These are phyloP conservation scores for Amylocarpus encephaloides DNA, from an alignment of 2,329 filamentous ascomycete genomes.

Conservation along the genomic window DNA sequence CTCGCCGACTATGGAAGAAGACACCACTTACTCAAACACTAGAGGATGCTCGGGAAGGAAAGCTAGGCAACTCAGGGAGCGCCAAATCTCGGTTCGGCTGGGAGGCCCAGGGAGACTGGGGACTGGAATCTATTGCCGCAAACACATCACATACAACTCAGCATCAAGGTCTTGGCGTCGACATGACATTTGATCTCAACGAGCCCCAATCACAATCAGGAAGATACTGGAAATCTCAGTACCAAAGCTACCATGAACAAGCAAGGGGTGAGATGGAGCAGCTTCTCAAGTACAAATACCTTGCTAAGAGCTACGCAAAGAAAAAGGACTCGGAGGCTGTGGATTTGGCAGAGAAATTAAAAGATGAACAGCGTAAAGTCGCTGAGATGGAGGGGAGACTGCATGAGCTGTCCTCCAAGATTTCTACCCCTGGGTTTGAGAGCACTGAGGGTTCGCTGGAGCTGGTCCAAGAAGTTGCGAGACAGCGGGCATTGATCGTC, in stretches of 20 bases:
- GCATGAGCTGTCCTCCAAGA: slow-evolving; percentile 52
- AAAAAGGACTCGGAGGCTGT: slow-evolving; percentile 69
- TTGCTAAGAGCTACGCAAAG: slow-evolving; percentile 72
- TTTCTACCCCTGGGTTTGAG: slow-evolving; percentile 36
- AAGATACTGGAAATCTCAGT: slow-evolving; percentile 74
- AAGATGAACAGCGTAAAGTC: slow-evolving; percentile 61
- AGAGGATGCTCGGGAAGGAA: not conserved
- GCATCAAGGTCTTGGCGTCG: slow-evolving; percentile 35
- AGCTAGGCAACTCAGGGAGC: not conserved
- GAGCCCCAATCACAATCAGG: slow-evolving; percentile 70
- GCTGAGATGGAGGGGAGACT: slow-evolving; percentile 57
- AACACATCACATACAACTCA: slow-evolving; percentile 3
- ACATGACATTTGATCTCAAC: slow-evolving; percentile 64
- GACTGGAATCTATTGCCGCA: not conserved
- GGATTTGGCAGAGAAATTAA: slow-evolving; percentile 58
- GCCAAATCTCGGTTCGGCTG: slow-evolving; percentile 13
- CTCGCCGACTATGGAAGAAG: not conserved
- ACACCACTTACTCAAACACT: not conserved
- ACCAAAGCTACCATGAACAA: slow-evolving; percentile 65
- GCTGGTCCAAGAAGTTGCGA: slow-evolving; percentile 47
- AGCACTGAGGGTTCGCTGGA: slow-evolving; percentile 40
- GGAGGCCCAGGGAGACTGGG: slow-evolving; percentile 23
- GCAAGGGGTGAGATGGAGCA: slow-evolving; percentile 70
- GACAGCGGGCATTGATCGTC: slow-evolving; percentile 50
- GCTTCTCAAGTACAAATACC: slow-evolving; percentile 71